Base-by-base conservation (phyloP, 345 rosid genomes). In the Lepidium sativum region DNA sequence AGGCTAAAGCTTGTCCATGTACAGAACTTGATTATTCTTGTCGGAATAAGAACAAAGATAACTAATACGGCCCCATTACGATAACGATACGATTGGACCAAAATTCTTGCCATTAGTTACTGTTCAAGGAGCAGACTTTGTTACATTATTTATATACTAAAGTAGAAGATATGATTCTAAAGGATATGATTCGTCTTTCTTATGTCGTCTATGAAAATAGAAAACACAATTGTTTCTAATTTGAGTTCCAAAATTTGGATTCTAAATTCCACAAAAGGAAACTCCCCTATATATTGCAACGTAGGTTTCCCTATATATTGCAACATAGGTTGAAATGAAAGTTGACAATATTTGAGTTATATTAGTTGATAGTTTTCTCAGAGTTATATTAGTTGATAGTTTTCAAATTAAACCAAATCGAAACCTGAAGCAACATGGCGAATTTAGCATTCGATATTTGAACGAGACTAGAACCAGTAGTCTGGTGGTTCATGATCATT, bases 71-170 rank as follows among this genome's bases (percentile, higher is more conserved):
- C 21, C 60, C 61, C 45, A 41, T 39, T 38, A 17, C 11, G 65
- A 68, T 38, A 68, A 68, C 41, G 50, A 68, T 59, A 60, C n/a
- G 67, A 41, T 41, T 69, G 73, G 60, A 29, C 6, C 4, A 37
- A 60, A 10, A 50, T 32, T 50, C 31, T 69, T 51, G 60, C 37
- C 32, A 20, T 8, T 48, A 7, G 65, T 38, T 60, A 27, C 60
- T 33, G 54, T 50, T 51, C 14, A 21, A 50, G 51, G 67, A 60
- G 54, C 29, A 69, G 54, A 51, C 67, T 50, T 60, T 41, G 52
- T 20, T 4, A 41, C 18, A 51, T 51, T 51, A 69, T 69, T 51
- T 51, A 69, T 69, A 58, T 57, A 41, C 65, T 29, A 39, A 58
- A 58, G 44, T 27, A 27, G 40, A 12, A 45, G 23, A 49, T 68